Evolutionary conservation across 768 basidiomycete genomes (phyloP), one percentile per base, ranked within the genome.

Genomic region (Amanita rubescens): DNA sequence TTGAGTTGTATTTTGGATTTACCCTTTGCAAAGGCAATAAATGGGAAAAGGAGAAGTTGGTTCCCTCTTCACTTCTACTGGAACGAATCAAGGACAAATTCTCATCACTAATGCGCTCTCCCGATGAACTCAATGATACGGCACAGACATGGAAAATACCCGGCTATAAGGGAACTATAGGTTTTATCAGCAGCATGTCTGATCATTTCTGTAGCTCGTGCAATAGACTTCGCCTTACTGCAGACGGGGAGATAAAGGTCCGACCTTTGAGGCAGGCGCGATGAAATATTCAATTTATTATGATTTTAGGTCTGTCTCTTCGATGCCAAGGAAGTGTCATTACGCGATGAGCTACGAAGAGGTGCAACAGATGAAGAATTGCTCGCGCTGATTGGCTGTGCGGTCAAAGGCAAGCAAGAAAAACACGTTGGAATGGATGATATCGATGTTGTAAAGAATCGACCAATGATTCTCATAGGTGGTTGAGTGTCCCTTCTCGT

Each of bases 121-220:
- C 78, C n/a, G 85, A 87, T 58, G 80, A 85, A 50, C 65, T 77
- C 41, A 86, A 87, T 60, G 87, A 90, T 60, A 93, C 90, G n/a
- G 87, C 88, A 17, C 80, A 87, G 46, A 84, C 82, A 20, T 92
- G 86, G 78, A 69, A 75, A 57, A 80, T 93, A 49, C 87, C 85
- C 0, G 85, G 84, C 5, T 80, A 84, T 63, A 58, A 56, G 55
- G 91, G 90, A 20, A 80, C 73, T 63, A 78, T 85, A 65, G 91
- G 85, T n/a, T 91, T 94, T 68, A 94, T 94, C 63, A 90, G 83
- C 63, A 90, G 87, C 72, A 92, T 92, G 91, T 93, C 90, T 15
- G 90, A 94, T 67, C 91, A 93, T 67, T 92, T 94, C 61, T 94
- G 91, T 67, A 77, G 80, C 1, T 82, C 84, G 1, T 94, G 91